A percentile compares a stretch with the other conserved stretches of the same genome.
phyloP scores from a whole-genome alignment of 2,329 filamentous ascomycete genomes.

The Verticillium dahliae region DNA sequence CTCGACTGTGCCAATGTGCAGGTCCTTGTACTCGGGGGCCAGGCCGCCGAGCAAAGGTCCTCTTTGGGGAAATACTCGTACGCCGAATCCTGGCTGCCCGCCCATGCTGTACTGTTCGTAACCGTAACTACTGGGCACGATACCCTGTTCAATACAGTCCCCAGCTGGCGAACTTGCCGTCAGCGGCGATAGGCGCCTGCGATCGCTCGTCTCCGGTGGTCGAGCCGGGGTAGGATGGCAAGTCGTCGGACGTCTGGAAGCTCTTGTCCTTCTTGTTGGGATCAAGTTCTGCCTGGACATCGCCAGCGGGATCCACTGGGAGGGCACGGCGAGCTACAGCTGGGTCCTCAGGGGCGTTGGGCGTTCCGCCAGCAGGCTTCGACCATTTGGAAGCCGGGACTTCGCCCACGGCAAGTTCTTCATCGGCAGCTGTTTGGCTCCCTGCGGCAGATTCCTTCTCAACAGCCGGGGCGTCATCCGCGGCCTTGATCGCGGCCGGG shows the following conservation, averaged over 20 bases:
- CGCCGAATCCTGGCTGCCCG: slow-evolving; percentile 61
- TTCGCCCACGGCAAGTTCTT: background rate
- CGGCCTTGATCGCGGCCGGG: too few relatives aligned
- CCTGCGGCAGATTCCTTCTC: background rate
- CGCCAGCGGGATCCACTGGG: background rate
- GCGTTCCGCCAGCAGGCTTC: background rate
- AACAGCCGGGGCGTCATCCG: too few relatives aligned
- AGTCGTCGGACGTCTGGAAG: background rate
- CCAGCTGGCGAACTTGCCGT: slow-evolving; percentile 26
- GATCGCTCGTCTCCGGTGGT: slow-evolving; percentile 1
- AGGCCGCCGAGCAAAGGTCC: slow-evolving; percentile 72
- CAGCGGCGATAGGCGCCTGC: slow-evolving; percentile 15
- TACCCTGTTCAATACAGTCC: slow-evolving; percentile 54
- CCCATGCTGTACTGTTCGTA: slow-evolving; percentile 52
- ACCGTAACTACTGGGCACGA: slow-evolving; percentile 40
- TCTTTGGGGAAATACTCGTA: slow-evolving; percentile 66
- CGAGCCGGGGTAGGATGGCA: slow-evolving; percentile 1
- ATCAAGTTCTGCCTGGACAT: slow-evolving; percentile 6
- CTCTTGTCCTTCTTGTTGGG: background rate
- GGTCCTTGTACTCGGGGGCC: slow-evolving; percentile 61
- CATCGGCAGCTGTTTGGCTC: background rate
- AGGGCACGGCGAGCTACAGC: background rate
- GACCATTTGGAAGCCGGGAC: background rate
- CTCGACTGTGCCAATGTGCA: slow-evolving; percentile 64
- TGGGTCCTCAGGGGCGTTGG: background rate